Base-by-base conservation (phyloP, 495 filamentous ascomycete species). In the Parathielavia appendiculata region DNA sequence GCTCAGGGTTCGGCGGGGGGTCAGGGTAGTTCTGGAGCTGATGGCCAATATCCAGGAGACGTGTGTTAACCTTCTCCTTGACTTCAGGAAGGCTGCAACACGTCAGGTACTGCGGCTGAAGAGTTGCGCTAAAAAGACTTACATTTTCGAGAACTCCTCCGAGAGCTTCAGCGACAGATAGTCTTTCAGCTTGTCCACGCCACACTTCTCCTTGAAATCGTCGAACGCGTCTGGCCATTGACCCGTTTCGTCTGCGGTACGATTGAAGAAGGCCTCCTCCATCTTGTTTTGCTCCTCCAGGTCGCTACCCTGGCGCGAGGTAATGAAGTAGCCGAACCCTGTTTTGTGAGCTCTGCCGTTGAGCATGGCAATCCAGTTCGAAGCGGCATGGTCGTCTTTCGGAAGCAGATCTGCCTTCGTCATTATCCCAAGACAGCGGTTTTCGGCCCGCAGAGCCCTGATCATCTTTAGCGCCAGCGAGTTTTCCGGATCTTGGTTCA, bases 341-440 rank as follows among this genome's bases (percentile, higher is more conserved):
- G 87, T 77, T 0, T 56, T 39, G 55, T 86, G 85, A 16, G 69
- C 69, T 22, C 74, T 46, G 6, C 83, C 84, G 0, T 71, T 68
- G 13, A 93, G 70, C 46, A 89, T 84, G 0, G 76, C 67, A 0
- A 79, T 56, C 81, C 86, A 88, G 20, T 82, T 80, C 4, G 26
- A 7, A 1, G 59, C 51, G 0, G 64, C 53, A 30, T 83, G 67
- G n/a, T 79, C 75, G 0, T 71, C 74, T 0, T 59, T 50, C 1
- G 81, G 77, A 0, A 90, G 62, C 0, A 84, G 76, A 62, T 96
- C 90, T 0, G 90, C 89, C 64, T 92, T 96, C 0, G 90, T 95
- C 45, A 92, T 75, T 0, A 92, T 86, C 0, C 90, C 90, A 32
- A 92, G 74, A 10, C 85, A 89, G 5, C 89, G 78, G 8, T 72